Percentiles rank a stretch among this genome's conserved stretches.
Conservation (phyloP, 257 asterid genomes). For the Agastache rugosa region DNA sequence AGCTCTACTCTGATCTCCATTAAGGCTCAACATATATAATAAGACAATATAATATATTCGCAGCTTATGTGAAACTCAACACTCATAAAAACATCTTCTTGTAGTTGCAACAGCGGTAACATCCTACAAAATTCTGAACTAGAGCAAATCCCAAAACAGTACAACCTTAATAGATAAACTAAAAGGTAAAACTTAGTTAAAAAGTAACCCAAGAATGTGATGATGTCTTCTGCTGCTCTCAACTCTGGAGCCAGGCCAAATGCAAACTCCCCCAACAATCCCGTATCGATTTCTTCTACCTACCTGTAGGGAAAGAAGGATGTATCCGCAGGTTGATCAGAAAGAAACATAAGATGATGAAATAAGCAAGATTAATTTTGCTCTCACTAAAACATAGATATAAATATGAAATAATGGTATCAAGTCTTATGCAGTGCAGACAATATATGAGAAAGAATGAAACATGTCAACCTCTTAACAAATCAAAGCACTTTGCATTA, state of each 20-base stretch:
- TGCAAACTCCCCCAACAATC: slow-evolving; percentile 30
- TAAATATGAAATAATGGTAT: not conserved
- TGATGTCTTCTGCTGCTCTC: slow-evolving; percentile 31
- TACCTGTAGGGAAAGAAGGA: slow-evolving; percentile 32
- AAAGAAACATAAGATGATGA: not conserved
- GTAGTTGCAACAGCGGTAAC: slow-evolving; percentile 28
- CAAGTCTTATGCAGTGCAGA: not conserved
- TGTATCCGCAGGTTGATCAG: not conserved
- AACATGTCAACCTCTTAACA: not conserved
- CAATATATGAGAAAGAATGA: not conserved
- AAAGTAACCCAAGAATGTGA: slow-evolving; percentile 27
- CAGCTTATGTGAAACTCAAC: slow-evolving; percentile 4
- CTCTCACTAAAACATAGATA: not conserved
- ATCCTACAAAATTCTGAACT: slow-evolving; percentile 47
- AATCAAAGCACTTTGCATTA: not conserved
- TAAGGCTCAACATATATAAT: not conserved
- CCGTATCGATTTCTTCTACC: slow-evolving; percentile 36
- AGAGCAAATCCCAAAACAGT: slow-evolving; percentile 36
- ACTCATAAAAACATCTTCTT: slow-evolving; percentile 17
- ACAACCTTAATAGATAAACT: slow-evolving; percentile 34
- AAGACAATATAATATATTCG: not conserved
- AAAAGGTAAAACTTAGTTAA: slow-evolving; percentile 21
- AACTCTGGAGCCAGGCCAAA: slow-evolving; percentile 30
- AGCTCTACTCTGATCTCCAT: not conserved
- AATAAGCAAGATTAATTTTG: not conserved